Evolutionary conservation across 495 filamentous ascomycete species (phyloP).

Genomic region (Penicillium fimorum): DNA sequence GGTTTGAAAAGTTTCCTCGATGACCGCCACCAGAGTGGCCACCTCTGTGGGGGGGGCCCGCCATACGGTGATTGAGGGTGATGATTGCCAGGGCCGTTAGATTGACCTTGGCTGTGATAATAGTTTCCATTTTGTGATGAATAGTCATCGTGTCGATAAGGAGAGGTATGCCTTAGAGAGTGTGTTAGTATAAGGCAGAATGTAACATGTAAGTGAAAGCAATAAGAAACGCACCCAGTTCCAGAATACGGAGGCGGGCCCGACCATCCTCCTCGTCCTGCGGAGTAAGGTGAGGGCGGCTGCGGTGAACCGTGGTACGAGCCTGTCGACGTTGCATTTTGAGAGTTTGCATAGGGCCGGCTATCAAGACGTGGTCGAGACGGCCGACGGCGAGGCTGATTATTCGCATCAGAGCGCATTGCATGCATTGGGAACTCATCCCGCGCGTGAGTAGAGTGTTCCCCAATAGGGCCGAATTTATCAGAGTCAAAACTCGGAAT

Average conservation of each 20-base stretch:
- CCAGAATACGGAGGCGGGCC: conserved; percentile 56
- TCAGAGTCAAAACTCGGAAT: conserved; percentile 38
- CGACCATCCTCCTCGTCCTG: conserved; percentile 55
- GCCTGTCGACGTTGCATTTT: conserved; percentile 55
- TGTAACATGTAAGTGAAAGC: conserved; percentile 5
- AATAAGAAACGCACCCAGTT: conserved; percentile 52
- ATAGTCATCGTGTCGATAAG: conserved; percentile 51
- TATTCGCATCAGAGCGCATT: conserved; percentile 34
- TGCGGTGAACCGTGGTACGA: conserved; percentile 69
- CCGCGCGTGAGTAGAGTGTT: conserved; percentile 25
- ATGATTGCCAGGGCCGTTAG: conserved; percentile 52
- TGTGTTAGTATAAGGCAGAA: conserved; percentile 24
- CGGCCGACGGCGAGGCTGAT: conserved; percentile 28
- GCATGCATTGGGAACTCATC: conserved; percentile 41
- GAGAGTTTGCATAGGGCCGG: conserved; percentile 54
- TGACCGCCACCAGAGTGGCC: conserved; percentile 47
- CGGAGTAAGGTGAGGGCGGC: conserved; percentile 61
- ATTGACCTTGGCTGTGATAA: conserved; percentile 53
- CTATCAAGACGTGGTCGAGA: conserved; percentile 41
- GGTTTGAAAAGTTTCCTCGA: conserved; percentile 53
- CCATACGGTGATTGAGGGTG: conserved; percentile 48
- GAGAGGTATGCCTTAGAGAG: conserved; percentile 44
- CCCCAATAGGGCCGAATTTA: conserved; percentile 18
- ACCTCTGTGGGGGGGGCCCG: conserved; percentile 50
- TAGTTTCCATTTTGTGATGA: conserved; percentile 48